Evolutionary conservation across 1,139 yeast genomes (phyloP).

Genomic region (Yamadazyma oceani): DNA sequence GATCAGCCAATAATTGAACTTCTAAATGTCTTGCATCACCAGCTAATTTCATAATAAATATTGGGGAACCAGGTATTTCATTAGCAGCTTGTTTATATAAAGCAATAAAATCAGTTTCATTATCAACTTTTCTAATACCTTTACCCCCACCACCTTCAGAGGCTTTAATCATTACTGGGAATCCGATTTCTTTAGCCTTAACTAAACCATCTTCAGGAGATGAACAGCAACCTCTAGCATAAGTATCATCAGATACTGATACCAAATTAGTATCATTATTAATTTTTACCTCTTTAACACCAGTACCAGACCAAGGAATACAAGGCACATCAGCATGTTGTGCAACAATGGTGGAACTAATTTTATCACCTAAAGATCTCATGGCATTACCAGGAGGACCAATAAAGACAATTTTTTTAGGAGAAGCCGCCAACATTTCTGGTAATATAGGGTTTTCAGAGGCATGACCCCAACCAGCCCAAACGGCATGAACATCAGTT

Average conservation of each 20-base stretch:
- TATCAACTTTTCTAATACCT: slow-evolving; percentile 91
- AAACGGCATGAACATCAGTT: slow-evolving; percentile 94
- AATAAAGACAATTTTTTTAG: slow-evolving; percentile 83
- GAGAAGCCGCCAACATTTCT: slow-evolving; percentile 87
- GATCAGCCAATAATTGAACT: slow-evolving; percentile 92
- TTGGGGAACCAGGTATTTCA: slow-evolving; percentile 96
- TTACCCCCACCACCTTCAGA: slow-evolving; percentile 99
- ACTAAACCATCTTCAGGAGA: slow-evolving; percentile 85
- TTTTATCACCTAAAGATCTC: slow-evolving; percentile 99
- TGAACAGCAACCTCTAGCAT: slow-evolving; percentile 83
- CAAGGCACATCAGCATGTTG: slow-evolving; percentile 98
- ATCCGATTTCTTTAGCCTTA: slow-evolving; percentile 84
- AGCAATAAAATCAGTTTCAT: slow-evolving; percentile 66
- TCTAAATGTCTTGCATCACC: slow-evolving; percentile 95
- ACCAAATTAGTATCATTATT: slow-evolving; percentile 75
- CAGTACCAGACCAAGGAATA: slow-evolving; percentile 99
- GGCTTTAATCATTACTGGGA: slow-evolving; percentile 96
- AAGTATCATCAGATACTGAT: slow-evolving; percentile 80
- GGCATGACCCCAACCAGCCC: slow-evolving; percentile 99
- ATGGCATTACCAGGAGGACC: slow-evolving; percentile 98
- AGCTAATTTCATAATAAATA: slow-evolving; percentile 90
- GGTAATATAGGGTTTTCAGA: slow-evolving; percentile 96
- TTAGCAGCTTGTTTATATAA: slow-evolving; percentile 87
- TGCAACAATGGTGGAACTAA: slow-evolving; percentile 95
- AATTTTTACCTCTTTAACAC: slow-evolving; percentile 76